Evolutionary conservation across 2,329 filamentous ascomycete species (phyloP).

Genomic region (Volutella citrinella): DNA sequence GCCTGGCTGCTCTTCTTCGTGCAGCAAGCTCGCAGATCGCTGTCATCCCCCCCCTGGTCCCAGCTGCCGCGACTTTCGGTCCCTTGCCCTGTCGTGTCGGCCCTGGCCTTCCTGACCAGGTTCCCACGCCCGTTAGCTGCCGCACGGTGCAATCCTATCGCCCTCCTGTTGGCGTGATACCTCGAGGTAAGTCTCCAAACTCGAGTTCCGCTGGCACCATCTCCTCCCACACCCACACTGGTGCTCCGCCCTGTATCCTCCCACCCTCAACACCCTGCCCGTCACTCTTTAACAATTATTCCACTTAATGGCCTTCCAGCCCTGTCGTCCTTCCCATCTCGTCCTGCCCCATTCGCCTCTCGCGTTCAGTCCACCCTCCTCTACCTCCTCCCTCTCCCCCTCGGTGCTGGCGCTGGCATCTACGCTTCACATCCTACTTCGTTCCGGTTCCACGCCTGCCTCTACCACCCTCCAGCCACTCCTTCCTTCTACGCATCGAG

Average conservation of each 20-base stretch:
- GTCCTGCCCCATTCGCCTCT: conserved; percentile 6
- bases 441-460: conserved; percentile 1
- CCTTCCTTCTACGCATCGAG: conserved; percentile 1
- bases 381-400: conserved; percentile 15
- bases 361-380: conserved; percentile 9
- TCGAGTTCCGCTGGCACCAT: neutral
- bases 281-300: too few relatives aligned
- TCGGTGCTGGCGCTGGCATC: conserved; percentile 10
- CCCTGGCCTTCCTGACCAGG: conserved; percentile 21
- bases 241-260: neutral
- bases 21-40: conserved; percentile 24
- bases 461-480: neutral
- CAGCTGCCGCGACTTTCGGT: conserved; percentile 20
- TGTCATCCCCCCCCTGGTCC: conserved; percentile 19
- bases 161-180: conserved; percentile 17
- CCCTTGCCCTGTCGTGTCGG: conserved; percentile 17
- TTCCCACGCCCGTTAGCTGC: conserved; percentile 19
- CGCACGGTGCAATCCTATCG: conserved; percentile 15
- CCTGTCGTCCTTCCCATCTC: conserved; percentile 19
- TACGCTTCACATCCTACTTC: conserved; percentile 5
- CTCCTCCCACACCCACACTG: neutral
- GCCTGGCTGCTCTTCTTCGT: conserved; percentile 19
- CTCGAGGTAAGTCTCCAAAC: conserved; percentile 22
- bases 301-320: conserved; percentile 19
- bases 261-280: too few relatives aligned